Percentiles rank a stretch among this genome's conserved stretches.
Conservation (phyloP, 2,329 filamentous ascomycete genomes). For the Phialophora chinensis region DNA sequence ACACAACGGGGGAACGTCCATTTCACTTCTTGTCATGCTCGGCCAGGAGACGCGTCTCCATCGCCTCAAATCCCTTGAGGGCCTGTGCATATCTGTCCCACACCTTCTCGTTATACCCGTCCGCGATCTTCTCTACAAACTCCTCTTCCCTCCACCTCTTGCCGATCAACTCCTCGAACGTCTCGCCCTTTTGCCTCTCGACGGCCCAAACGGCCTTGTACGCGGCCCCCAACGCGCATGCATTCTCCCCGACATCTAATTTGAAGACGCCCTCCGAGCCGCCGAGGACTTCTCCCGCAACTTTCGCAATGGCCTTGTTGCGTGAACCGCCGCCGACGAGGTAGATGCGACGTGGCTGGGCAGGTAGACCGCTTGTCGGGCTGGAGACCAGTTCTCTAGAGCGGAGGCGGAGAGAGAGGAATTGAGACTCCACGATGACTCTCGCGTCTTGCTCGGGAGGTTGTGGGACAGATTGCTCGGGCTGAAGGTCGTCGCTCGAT, state of each 20-base stretch:
- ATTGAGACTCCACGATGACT: slow-evolving; percentile 90
- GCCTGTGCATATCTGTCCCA: slow-evolving; percentile 81
- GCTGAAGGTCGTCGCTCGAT: slow-evolving; percentile 58
- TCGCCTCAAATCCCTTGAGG: slow-evolving; percentile 74
- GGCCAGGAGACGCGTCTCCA: slow-evolving; percentile 71
- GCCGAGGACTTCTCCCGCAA: slow-evolving; percentile 86
- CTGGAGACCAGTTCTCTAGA: slow-evolving; percentile 74
- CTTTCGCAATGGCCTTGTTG: slow-evolving; percentile 85
- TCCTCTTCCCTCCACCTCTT: slow-evolving; percentile 83
- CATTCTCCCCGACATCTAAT: slow-evolving; percentile 92
- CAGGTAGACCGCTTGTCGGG: slow-evolving; percentile 65
- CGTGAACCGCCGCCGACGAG: slow-evolving; percentile 90
- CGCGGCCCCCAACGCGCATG: slow-evolving; percentile 89
- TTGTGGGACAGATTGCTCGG: slow-evolving; percentile 60
- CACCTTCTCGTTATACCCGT: slow-evolving; percentile 75
- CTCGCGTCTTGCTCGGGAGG: slow-evolving; percentile 75
- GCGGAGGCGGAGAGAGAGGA: slow-evolving; percentile 86
- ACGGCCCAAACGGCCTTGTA: slow-evolving; percentile 96
- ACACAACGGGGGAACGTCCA: neutral
- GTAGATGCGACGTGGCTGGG: slow-evolving; percentile 88
- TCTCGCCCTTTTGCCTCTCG: slow-evolving; percentile 70
- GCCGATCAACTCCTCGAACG: slow-evolving; percentile 86
- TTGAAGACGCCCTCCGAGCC: slow-evolving; percentile 88
- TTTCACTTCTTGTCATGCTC: slow-evolving; percentile 23
- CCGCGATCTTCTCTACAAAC: slow-evolving; percentile 80